Percentiles rank a stretch among this genome's conserved stretches.
These are phyloP conservation scores for Dinochytrium kinnereticum DNA, from an alignment of 371 early-diverging fungal genomes.

Conservation along the genomic window DNA sequence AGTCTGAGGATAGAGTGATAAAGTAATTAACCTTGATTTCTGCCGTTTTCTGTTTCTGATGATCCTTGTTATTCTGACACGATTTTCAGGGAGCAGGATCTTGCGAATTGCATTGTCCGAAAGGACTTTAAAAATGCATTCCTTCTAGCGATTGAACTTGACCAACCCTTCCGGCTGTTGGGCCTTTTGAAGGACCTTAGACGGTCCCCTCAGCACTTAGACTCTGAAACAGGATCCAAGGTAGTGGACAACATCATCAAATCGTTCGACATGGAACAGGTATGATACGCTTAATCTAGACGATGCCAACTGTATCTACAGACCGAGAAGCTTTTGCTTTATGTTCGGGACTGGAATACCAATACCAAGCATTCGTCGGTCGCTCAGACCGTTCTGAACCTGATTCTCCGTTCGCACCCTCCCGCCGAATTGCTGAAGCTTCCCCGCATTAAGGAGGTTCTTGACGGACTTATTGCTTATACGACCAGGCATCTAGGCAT, in stretches of 20 bases:
- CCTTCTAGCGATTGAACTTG: slow-evolving; percentile 83
- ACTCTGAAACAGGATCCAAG: slow-evolving; percentile 66
- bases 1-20: slow-evolving; percentile 70
- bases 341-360: slow-evolving; percentile 95
- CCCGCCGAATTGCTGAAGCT: slow-evolving; percentile 69
- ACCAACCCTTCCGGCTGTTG: slow-evolving; percentile 85
- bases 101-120: slow-evolving; percentile 79
- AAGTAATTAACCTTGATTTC: slow-evolving; percentile 55
- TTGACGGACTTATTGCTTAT: slow-evolving; percentile 86
- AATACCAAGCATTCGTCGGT: slow-evolving; percentile 76
- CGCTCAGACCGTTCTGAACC: slow-evolving; percentile 83
- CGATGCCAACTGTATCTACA: background rate
- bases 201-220: slow-evolving; percentile 40
- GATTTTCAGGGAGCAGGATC: slow-evolving; percentile 79
- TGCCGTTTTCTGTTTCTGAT: background rate
- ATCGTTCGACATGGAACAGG: slow-evolving; percentile 61
- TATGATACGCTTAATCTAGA: slow-evolving; percentile 13
- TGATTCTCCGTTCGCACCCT: slow-evolving; percentile 61
- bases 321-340: slow-evolving; percentile 77
- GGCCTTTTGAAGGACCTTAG: slow-evolving; percentile 73
- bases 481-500: slow-evolving; percentile 90
- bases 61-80: background rate
- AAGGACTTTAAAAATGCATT: slow-evolving; percentile 95
- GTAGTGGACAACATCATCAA: slow-evolving; percentile 70
- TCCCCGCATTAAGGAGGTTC: slow-evolving; percentile 77